These are phyloP conservation scores for Glycyrrhiza uralensis DNA, from an alignment of 306 rosid genomes.

Conservation along the genomic window DNA sequence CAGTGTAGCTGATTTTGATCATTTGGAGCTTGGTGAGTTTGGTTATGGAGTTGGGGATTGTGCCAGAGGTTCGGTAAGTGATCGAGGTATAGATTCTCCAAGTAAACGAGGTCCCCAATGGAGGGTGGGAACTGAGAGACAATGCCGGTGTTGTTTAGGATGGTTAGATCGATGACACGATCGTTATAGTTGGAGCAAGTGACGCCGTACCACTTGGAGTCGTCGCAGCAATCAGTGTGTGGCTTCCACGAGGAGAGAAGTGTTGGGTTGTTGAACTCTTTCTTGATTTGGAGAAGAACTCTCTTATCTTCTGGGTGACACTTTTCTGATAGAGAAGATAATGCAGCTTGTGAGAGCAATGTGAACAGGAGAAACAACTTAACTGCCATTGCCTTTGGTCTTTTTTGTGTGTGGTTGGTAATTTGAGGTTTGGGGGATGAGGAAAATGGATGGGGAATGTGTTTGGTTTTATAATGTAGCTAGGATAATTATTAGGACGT, in stretches of 20 bases:
- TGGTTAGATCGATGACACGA: slow-evolving; percentile 38
- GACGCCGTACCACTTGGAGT: slow-evolving; percentile 37
- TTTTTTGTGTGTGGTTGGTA: background rate
- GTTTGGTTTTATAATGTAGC: too few relatives aligned
- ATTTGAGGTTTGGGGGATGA: background rate
- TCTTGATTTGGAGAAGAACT: background rate
- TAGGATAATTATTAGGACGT: too few relatives aligned
- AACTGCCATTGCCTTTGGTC: background rate
- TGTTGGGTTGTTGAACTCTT: background rate
- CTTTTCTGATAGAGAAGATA: slow-evolving; percentile 36
- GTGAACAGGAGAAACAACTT: background rate
- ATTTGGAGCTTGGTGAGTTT: background rate
- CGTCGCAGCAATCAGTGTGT: slow-evolving; percentile 43
- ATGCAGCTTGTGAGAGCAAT: slow-evolving; percentile 3
- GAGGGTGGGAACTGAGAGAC: slow-evolving; percentile 48
- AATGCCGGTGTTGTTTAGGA: slow-evolving; percentile 12
- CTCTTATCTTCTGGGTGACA: slow-evolving; percentile 53
- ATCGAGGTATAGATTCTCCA: slow-evolving; percentile 30
- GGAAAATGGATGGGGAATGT: background rate
- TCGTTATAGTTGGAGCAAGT: slow-evolving; percentile 33
- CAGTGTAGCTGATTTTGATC: background rate
- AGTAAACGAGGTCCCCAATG: slow-evolving; percentile 47
- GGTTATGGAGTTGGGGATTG: background rate
- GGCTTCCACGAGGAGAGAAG: slow-evolving; percentile 48
- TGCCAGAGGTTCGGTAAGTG: slow-evolving; percentile 40